Conservation (phyloP, 73 alveolate genomes). For the Tetrahymena borealis region DNA sequence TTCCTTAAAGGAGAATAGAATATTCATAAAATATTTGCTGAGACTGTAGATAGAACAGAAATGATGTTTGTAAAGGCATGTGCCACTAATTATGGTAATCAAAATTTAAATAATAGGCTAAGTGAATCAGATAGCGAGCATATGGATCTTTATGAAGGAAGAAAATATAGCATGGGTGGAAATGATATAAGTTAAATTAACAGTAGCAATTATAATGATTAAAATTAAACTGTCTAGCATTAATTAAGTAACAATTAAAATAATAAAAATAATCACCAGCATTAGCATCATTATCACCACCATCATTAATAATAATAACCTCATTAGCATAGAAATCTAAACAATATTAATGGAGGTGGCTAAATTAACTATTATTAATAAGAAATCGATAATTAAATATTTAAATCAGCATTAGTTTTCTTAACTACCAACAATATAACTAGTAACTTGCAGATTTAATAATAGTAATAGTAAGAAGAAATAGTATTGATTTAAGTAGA, state of each 20-base stretch:
- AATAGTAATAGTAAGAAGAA: neutral
- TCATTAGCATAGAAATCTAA: no score
- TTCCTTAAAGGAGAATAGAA: neutral
- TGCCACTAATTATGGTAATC: neutral
- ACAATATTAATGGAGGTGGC: neutral
- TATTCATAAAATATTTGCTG: neutral
- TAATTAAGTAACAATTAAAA: neutral
- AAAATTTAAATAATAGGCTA: neutral
- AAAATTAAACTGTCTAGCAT: neutral
- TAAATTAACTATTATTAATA: neutral
- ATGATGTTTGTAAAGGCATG: neutral
- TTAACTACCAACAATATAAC: neutral
- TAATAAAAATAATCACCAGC: neutral
- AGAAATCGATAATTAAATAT: neutral
- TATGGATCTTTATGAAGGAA: neutral
- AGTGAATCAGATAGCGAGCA: neutral
- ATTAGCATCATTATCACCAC: neutral
- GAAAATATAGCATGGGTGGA: neutral
- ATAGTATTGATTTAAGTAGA: neutral
- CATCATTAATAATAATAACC: no score
- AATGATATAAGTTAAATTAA: neutral
- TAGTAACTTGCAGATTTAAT: neutral
- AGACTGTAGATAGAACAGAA: neutral
- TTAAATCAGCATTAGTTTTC: neutral
- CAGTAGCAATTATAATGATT: neutral